phyloP scores from a whole-genome alignment of 2,329 filamentous ascomycete genomes.

The Diaporthe australafricana region DNA sequence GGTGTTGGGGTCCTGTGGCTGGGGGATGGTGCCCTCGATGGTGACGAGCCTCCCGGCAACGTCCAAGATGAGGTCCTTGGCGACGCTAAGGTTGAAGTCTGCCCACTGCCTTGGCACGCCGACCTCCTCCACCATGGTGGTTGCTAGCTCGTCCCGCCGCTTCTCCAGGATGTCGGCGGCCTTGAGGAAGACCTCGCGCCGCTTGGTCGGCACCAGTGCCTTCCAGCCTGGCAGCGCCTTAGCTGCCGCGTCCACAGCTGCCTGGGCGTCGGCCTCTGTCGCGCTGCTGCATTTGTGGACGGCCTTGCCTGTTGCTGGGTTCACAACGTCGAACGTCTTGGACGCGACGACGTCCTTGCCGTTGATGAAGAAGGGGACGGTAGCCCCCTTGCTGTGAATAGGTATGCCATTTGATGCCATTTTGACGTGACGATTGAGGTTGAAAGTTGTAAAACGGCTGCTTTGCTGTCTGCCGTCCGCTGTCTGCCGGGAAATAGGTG shows the following conservation, averaged over 20 bases:
- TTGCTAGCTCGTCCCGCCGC: conserved; percentile 69
- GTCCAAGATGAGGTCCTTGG: conserved; percentile 54
- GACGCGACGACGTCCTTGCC: conserved; percentile 44
- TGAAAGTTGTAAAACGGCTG: neutral
- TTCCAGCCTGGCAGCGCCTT: conserved; percentile 78
- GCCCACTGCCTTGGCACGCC: conserved; percentile 53
- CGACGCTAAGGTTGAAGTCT: conserved; percentile 53
- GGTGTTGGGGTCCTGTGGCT: conserved; percentile 56
- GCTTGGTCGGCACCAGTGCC: conserved; percentile 67
- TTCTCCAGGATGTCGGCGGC: conserved; percentile 73
- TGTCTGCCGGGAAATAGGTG: neutral
- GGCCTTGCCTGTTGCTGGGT: conserved; percentile 45
- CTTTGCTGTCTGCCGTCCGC: neutral
- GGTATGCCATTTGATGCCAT: conserved; percentile 25
- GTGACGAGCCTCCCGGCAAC: conserved; percentile 54
- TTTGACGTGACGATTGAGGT: neutral
- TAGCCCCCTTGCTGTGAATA: conserved; percentile 24
- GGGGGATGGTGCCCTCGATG: conserved; percentile 50
- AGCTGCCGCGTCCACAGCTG: conserved; percentile 61
- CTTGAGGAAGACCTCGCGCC: conserved; percentile 77
- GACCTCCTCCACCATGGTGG: conserved; percentile 68
- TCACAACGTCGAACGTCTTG: conserved; percentile 44
- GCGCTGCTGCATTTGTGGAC: conserved; percentile 45
- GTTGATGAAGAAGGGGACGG: conserved; percentile 48
- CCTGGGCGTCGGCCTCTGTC: conserved; percentile 43